Conservation (phyloP, 805 yeast species). For the Saccharomycopsis capsularis region DNA sequence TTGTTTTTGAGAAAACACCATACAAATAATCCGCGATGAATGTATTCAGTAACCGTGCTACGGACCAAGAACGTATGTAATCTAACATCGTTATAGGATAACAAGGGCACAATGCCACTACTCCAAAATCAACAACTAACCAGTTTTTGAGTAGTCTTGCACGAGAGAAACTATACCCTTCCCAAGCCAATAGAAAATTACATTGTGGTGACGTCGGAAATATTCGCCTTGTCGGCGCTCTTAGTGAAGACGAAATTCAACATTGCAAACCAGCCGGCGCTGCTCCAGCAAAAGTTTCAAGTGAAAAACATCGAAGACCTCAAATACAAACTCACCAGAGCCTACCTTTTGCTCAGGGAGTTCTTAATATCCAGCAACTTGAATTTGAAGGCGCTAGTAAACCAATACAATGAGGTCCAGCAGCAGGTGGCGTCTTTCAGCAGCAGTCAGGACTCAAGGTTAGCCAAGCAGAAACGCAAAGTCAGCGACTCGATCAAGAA, state of each 20-base stretch:
- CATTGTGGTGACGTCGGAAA: constrained; percentile 6
- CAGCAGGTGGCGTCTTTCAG: constrained; percentile 2
- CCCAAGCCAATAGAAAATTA: constrained; percentile 16
- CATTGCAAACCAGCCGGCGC: not conserved
- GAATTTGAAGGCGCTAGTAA: constrained; percentile 8
- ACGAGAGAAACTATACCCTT: constrained; percentile 12
- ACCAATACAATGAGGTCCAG: constrained; percentile 9
- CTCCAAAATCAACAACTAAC: not conserved
- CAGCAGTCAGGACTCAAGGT: constrained; percentile 2
- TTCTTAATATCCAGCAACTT: constrained; percentile 8
- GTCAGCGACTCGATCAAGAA: constrained; percentile 5
- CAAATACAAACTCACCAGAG: constrained; percentile 4
- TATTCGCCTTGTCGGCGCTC: not conserved
- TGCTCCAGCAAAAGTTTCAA: constrained; percentile 8
- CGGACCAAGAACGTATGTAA: too few relatives aligned
- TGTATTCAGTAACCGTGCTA: too few relatives aligned
- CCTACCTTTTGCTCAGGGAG: constrained; percentile 12
- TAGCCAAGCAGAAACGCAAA: constrained; percentile 1
- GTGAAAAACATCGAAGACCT: constrained; percentile 5
- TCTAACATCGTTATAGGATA: too few relatives aligned
- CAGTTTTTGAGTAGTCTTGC: constrained; percentile 1
- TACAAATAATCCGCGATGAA: too few relatives aligned
- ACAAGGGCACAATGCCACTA: not conserved
- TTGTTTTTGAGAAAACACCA: too few relatives aligned
- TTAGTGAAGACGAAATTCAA: constrained; percentile 9